Evolutionary conservation across 352 stramenopile genomes (phyloP).

Genomic region (Phytophthora uliginosa): DNA sequence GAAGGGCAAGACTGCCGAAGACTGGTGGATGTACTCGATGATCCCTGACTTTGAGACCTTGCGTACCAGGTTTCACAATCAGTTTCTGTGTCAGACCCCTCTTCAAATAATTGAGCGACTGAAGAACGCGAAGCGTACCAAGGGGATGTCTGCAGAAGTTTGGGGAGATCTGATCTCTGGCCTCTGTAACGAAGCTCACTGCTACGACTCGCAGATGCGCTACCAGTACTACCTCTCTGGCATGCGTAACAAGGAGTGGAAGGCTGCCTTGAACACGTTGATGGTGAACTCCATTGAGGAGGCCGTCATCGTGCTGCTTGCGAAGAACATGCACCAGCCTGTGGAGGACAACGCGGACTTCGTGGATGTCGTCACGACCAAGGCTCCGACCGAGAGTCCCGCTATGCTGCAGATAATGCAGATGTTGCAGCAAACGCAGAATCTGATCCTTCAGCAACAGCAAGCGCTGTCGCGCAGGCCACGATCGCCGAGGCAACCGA

Average conservation of each 20-base stretch:
- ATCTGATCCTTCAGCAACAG: neutral
- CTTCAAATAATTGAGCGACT: too few relatives aligned
- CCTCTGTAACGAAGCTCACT: too few relatives aligned
- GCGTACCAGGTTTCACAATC: neutral
- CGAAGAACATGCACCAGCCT: neutral
- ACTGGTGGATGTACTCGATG: constrained; percentile 1
- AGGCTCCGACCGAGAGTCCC: neutral
- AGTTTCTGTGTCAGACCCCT: neutral
- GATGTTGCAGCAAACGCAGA: neutral
- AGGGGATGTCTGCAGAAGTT: too few relatives aligned
- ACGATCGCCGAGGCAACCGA: neutral
- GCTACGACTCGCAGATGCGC: too few relatives aligned
- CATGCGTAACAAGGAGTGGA: neutral
- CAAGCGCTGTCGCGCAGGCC: neutral
- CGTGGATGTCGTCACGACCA: neutral
- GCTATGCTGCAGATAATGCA: too few relatives aligned
- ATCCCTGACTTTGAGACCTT: neutral
- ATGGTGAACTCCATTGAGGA: neutral
- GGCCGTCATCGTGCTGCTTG: neutral
- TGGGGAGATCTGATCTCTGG: too few relatives aligned
- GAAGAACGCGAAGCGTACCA: too few relatives aligned
- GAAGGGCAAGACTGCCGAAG: constrained; percentile 1
- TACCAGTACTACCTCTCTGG: neutral
- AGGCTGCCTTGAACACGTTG: neutral
- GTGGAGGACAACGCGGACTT: neutral